Conservation (phyloP, 345 rosid species). For the Cardamine occulta region DNA sequence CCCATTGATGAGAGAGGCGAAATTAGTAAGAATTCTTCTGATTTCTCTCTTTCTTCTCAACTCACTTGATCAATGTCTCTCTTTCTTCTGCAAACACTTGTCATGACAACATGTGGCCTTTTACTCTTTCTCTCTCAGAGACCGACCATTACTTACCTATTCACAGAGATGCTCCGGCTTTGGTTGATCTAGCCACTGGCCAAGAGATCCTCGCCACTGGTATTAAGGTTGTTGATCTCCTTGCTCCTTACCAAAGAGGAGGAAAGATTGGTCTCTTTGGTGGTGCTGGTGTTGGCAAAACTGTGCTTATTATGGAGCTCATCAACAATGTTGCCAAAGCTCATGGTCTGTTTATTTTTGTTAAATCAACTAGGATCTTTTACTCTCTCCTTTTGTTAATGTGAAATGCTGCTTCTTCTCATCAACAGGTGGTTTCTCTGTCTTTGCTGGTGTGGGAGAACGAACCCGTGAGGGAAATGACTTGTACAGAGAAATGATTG, state of each 20-base stretch:
- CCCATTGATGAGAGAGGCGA: conserved; percentile 94
- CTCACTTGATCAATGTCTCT: background rate
- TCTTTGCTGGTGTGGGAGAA: conserved; percentile 98
- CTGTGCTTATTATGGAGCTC: conserved; percentile 98
- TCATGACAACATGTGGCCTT: too few species aligned
- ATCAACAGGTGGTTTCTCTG: conserved; percentile 92
- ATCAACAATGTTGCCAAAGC: conserved; percentile 98
- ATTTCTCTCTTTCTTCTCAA: too few species aligned
- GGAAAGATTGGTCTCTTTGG: conserved; percentile 99
- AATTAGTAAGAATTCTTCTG: too few species aligned
- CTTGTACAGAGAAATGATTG: conserved; percentile 98
- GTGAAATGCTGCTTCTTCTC: conserved; percentile 21
- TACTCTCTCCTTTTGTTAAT: background rate
- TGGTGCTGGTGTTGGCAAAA: conserved; percentile 99
- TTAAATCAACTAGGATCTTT: too few species aligned
- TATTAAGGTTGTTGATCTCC: conserved; percentile 97
- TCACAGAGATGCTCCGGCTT: conserved; percentile 94
- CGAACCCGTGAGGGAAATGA: conserved; percentile 99
- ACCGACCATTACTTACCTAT: conserved; percentile 92
- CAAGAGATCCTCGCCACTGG: conserved; percentile 97
- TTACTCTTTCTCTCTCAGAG: too few species aligned
- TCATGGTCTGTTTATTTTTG: conserved; percentile 78
- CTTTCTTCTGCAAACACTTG: too few species aligned
- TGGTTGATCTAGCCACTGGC: conserved; percentile 93
- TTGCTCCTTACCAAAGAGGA: conserved; percentile 98